Conservation (phyloP, 2,329 filamentous ascomycete genomes). For the Sclerotiophoma versabilis region DNA sequence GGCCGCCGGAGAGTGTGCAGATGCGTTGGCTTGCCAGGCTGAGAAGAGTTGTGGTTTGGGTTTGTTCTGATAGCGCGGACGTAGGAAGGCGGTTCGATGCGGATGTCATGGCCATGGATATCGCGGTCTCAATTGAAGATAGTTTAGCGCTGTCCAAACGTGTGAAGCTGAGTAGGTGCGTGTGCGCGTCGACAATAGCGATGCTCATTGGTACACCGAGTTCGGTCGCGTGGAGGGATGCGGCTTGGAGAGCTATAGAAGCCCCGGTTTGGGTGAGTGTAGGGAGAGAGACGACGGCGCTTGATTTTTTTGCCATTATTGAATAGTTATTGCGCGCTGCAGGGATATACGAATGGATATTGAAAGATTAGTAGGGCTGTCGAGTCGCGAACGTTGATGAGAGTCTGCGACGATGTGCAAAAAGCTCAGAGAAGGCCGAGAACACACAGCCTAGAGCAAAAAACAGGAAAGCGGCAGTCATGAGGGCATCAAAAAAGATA, state of each 20-base stretch:
- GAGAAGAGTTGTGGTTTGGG: constrained; percentile 56
- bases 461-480: not conserved
- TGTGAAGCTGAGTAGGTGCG: constrained; percentile 55
- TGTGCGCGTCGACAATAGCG: constrained; percentile 53
- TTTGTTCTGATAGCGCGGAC: constrained; percentile 58
- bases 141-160: constrained; percentile 59
- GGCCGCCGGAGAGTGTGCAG: constrained; percentile 60
- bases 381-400: not conserved
- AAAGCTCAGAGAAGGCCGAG: constrained; percentile 1
- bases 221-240: constrained; percentile 34
- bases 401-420: not conserved
- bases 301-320: constrained; percentile 23
- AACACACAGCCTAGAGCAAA: constrained; percentile 6
- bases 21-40: constrained; percentile 59
- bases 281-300: constrained; percentile 26
- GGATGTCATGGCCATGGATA: constrained; percentile 66
- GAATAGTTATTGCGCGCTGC: not conserved
- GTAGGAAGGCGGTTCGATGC: constrained; percentile 61
- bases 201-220: constrained; percentile 54
- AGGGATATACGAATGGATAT: not conserved
- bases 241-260: constrained; percentile 37
- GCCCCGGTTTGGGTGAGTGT: constrained; percentile 43
- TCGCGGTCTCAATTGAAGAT: constrained; percentile 64
- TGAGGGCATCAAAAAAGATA: not conserved
- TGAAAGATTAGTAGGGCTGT: not conserved